A percentile compares a stretch with the other conserved stretches of the same genome.
phyloP scores from a whole-genome alignment of 345 rosid genomes.

The Linum usitatissimum region DNA sequence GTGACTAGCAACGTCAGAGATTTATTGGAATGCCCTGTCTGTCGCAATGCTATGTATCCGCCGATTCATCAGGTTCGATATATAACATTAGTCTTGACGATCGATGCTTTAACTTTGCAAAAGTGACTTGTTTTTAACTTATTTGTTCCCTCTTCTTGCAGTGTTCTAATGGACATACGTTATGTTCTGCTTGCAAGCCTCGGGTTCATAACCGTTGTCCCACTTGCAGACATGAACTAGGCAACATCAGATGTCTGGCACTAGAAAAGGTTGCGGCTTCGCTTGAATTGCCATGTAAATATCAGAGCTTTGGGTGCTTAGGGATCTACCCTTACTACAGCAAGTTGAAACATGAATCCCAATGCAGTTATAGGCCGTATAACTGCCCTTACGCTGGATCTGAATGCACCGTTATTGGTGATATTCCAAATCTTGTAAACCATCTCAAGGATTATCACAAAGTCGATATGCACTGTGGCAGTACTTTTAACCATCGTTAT shows the following conservation, averaged over 20 bases:
- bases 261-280: constrained; percentile 82
- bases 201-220: constrained; percentile 78
- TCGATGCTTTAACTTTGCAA: constrained; percentile 1
- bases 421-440: constrained; percentile 59
- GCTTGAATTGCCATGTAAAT: constrained; percentile 74
- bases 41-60: constrained; percentile 81
- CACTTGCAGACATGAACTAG: constrained; percentile 78
- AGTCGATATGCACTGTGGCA: constrained; percentile 81
- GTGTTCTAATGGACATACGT: constrained; percentile 77
- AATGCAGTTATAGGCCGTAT: constrained; percentile 54
- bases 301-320: constrained; percentile 59
- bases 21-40: constrained; percentile 76
- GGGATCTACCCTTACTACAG: constrained; percentile 79
- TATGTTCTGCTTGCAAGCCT: constrained; percentile 77
- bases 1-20: constrained; percentile 74
- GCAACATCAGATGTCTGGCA: constrained; percentile 81
- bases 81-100: neutral
- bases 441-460: constrained; percentile 75
- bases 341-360: constrained; percentile 72
- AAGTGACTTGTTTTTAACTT: neutral
- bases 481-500: constrained; percentile 77
- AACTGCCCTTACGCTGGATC: constrained; percentile 79
- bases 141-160: constrained; percentile 17
- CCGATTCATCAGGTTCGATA: constrained; percentile 73
- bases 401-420: constrained; percentile 64